phyloP scores from a whole-genome alignment of 228 moss, liverwort and hornwort species.

The Sphagnum fallax region DNA sequence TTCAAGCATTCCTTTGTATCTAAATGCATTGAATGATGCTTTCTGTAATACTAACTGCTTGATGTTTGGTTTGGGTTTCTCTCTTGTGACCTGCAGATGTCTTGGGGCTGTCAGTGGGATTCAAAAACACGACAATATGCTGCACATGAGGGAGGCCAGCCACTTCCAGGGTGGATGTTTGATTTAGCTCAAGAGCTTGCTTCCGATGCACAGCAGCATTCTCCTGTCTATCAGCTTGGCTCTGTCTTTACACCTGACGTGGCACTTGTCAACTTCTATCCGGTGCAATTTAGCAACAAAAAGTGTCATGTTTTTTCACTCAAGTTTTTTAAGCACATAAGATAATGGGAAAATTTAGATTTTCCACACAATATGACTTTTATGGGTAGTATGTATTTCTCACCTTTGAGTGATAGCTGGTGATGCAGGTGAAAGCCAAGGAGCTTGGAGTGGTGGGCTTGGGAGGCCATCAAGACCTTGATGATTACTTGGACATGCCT shows the following conservation, averaged over 20 bases:
- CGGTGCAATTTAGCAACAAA: conserved; percentile 26
- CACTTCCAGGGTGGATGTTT: conserved; percentile 73
- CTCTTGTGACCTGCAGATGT: conserved; percentile 44
- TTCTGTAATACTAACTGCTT: not conserved
- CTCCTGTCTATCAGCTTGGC: conserved; percentile 32
- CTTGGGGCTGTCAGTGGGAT: conserved; percentile 70
- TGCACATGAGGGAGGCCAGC: conserved; percentile 22
- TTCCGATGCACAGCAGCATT: conserved; percentile 39
- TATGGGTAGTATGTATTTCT: not conserved
- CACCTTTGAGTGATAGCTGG: no score
- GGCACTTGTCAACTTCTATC: conserved; percentile 79
- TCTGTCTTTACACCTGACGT: conserved; percentile 62
- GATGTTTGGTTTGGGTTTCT: not conserved
- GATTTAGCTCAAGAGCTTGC: conserved; percentile 58
- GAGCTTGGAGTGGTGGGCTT: conserved; percentile 86
- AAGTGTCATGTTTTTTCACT: not conserved
- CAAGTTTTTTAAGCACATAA: conserved; percentile 1
- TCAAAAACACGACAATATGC: conserved; percentile 60
- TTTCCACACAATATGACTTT: not conserved
- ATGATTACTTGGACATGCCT: conserved; percentile 72
- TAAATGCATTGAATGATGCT: no score
- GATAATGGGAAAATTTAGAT: not conserved
- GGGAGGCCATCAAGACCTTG: conserved; percentile 90
- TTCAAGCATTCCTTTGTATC: not conserved
- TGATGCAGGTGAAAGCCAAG: conserved; percentile 58